Conservation (phyloP, 1,284 basidiomycete species). For the Moesziomyces antarcticus region DNA sequence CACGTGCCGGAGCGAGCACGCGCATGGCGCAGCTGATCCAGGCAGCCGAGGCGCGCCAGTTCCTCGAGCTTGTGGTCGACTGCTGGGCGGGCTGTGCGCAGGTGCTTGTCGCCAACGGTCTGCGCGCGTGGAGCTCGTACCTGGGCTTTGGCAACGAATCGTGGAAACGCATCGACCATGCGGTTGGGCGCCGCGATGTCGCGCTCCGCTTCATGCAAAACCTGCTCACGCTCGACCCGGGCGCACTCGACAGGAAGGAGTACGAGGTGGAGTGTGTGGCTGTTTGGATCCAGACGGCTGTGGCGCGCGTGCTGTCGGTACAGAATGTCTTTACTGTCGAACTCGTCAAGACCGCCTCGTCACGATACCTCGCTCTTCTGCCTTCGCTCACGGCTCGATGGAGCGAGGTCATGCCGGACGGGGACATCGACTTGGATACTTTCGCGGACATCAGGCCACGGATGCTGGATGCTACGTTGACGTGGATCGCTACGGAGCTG, state of each 20-base stretch:
- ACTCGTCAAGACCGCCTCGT: slow-evolving; percentile 11
- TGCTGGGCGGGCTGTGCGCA: slow-evolving; percentile 82
- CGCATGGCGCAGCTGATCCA: slow-evolving; percentile 47
- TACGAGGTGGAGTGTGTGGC: slow-evolving; percentile 48
- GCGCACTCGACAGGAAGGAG: slow-evolving; percentile 19
- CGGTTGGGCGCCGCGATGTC: slow-evolving; percentile 74
- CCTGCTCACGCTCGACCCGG: slow-evolving; percentile 75
- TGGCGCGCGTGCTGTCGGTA: slow-evolving; percentile 43
- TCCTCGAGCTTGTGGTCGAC: slow-evolving; percentile 74
- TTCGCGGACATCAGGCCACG: slow-evolving; percentile 7
- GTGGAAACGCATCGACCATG: slow-evolving; percentile 74
- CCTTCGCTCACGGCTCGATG: slow-evolving; percentile 4
- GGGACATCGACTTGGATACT: slow-evolving; percentile 13
- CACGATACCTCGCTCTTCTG: slow-evolving; percentile 2
- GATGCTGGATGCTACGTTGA: slow-evolving; percentile 12
- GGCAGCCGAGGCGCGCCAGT: slow-evolving; percentile 65
- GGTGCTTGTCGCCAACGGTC: slow-evolving; percentile 75
- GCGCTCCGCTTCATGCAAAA: slow-evolving; percentile 78
- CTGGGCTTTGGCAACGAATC: slow-evolving; percentile 74
- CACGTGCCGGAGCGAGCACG: background rate
- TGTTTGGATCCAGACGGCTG: slow-evolving; percentile 56
- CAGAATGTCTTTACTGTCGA: slow-evolving; percentile 48
- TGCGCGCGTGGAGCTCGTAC: slow-evolving; percentile 77
- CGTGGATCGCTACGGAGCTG: slow-evolving; percentile 1
- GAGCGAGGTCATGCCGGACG: background rate